Percentiles rank a stretch among this genome's conserved stretches.
Evolutionary conservation across 2,329 filamentous ascomycete species (phyloP).

Genomic region (Monilinia fructicola): DNA sequence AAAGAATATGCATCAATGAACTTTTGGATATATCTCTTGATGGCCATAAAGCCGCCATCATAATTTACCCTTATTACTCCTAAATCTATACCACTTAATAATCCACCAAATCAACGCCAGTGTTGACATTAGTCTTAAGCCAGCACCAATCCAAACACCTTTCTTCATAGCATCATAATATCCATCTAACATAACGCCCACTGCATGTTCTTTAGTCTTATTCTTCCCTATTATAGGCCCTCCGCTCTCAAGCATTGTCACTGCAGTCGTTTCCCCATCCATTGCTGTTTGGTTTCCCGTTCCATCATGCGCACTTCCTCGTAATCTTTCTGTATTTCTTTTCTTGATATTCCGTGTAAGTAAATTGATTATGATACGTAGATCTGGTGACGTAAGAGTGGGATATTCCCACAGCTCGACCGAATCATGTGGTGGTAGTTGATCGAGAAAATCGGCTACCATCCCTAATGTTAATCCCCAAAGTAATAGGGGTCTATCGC

Average conservation of each 20-base stretch:
- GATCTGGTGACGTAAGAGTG: slow-evolving; percentile 63
- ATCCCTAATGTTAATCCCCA: slow-evolving; percentile 70
- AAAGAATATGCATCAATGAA: background rate
- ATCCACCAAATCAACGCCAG: slow-evolving; percentile 21
- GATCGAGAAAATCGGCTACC: slow-evolving; percentile 65
- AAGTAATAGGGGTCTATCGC: slow-evolving; percentile 53
- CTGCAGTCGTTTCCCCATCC: slow-evolving; percentile 35
- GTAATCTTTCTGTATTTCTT: slow-evolving; percentile 44
- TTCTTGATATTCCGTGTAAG: slow-evolving; percentile 58
- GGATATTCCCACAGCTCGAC: slow-evolving; percentile 66
- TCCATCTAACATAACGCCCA: slow-evolving; percentile 39
- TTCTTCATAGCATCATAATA: slow-evolving; percentile 39
- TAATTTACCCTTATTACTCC: slow-evolving; percentile 13
- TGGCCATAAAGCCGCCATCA: background rate
- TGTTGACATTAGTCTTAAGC: slow-evolving; percentile 27
- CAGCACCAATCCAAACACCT: slow-evolving; percentile 36
- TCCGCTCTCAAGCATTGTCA: slow-evolving; percentile 26
- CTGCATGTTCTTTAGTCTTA: slow-evolving; percentile 32
- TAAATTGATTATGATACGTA: slow-evolving; percentile 58
- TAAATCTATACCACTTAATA: slow-evolving; percentile 18
- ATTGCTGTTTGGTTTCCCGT: slow-evolving; percentile 36
- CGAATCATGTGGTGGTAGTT: slow-evolving; percentile 61
- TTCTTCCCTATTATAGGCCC: slow-evolving; percentile 32
- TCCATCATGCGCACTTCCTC: slow-evolving; percentile 34
- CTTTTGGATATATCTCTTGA: slow-evolving; percentile 11